Percentiles rank a stretch among this genome's conserved stretches.
phyloP scores from a whole-genome alignment of 164 flowering plant species.

The Litsea cubeba region DNA sequence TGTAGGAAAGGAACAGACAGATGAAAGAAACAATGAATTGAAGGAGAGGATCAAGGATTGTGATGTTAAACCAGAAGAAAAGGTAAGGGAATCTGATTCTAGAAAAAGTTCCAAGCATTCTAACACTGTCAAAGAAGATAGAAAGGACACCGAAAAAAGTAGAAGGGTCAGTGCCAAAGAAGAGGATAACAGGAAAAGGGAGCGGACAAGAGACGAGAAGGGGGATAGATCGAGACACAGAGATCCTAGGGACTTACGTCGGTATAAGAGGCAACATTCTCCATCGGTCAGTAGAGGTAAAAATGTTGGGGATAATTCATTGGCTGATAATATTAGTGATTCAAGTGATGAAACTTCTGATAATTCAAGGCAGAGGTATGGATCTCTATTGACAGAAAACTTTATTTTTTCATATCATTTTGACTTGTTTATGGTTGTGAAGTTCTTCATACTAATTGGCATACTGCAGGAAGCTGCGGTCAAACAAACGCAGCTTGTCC shows the following conservation, averaged over 20 bases:
- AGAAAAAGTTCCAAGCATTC: constrained; percentile 31
- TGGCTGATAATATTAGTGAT: constrained; percentile 32
- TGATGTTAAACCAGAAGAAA: constrained; percentile 33
- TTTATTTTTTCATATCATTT: neutral
- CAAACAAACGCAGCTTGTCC: constrained; percentile 46
- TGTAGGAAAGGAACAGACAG: constrained; percentile 34
- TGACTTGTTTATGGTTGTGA: neutral
- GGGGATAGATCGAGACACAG: constrained; percentile 54
- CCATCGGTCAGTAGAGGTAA: constrained; percentile 55
- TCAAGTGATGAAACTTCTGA: constrained; percentile 62
- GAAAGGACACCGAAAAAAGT: constrained; percentile 37
- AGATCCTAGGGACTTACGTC: constrained; percentile 37
- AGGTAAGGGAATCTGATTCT: constrained; percentile 40
- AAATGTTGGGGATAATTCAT: constrained; percentile 43
- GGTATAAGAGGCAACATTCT: constrained; percentile 61
- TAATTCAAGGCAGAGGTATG: constrained; percentile 60
- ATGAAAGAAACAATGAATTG: constrained; percentile 34
- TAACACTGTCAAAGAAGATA: constrained; percentile 39
- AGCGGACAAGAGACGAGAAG: constrained; percentile 42
- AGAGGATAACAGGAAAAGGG: constrained; percentile 45
- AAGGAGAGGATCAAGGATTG: constrained; percentile 47
- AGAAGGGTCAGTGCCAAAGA: constrained; percentile 38
- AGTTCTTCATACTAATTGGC: constrained; percentile 15
- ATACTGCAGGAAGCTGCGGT: constrained; percentile 46
- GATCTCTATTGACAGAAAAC: neutral